A percentile compares a stretch with the other conserved stretches of the same genome.
Conservation (phyloP, 1,284 basidiomycete genomes). For the Irpex rosettiformis region DNA sequence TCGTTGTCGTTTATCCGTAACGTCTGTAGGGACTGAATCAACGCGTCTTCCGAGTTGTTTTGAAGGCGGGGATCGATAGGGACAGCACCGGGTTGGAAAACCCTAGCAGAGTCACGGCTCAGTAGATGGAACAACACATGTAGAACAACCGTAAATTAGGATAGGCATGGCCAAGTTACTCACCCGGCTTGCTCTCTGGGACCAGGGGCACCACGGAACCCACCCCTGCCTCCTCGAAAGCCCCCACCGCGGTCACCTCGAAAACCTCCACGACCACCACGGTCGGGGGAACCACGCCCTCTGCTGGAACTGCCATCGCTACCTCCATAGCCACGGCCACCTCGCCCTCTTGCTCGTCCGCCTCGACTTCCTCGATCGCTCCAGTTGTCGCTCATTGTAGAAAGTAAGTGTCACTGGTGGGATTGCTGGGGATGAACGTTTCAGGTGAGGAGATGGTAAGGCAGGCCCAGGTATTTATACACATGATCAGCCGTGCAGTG, state of each 20-base stretch:
- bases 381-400: conserved; percentile 6
- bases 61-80: conserved; percentile 57
- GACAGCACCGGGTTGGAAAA: conserved; percentile 50
- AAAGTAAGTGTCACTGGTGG: background rate
- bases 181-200: conserved; percentile 49
- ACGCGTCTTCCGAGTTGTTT: conserved; percentile 51
- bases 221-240: conserved; percentile 36
- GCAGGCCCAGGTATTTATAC: background rate
- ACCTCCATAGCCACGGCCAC: conserved; percentile 17
- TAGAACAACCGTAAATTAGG: too few species aligned
- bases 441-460: background rate
- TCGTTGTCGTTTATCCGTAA: conserved; percentile 41
- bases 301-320: conserved; percentile 7
- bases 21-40: conserved; percentile 47
- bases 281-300: conserved; percentile 2
- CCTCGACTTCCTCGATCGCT: conserved; percentile 4
- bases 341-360: background rate
- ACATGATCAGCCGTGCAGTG: background rate
- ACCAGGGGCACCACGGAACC: conserved; percentile 25
- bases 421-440: background rate
- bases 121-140: too few species aligned
- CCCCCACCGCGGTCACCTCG: conserved; percentile 26
- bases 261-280: conserved; percentile 25
- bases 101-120: too few species aligned
- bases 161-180: conserved; percentile 20